Evolutionary conservation across 1,139 yeast genomes (phyloP), one percentile per base, ranked within the genome.

Genomic region (Lodderomyces metapsilosis): DNA sequence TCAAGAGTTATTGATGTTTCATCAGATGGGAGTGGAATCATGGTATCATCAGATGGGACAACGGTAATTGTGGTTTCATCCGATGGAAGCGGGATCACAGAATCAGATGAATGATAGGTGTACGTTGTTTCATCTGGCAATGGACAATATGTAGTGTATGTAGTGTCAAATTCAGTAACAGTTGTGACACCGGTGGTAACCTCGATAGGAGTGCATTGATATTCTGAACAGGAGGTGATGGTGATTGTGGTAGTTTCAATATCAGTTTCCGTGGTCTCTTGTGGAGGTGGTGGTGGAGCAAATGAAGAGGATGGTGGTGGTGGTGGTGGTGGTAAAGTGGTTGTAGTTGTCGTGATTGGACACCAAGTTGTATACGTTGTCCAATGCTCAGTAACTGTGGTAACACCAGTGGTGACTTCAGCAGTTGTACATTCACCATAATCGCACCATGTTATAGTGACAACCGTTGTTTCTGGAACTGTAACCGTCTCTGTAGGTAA

Each of bases 81-180:
- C 3, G 35, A 12, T 32, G 35, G 23, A n/a, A 5, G 16, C 4
- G 12, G 30, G 9, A 16, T 25, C 5, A 12, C n/a, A n/a, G n/a
- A 3, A n/a, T 21, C 18, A 3, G 22, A 20, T 8, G 22, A 20
- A 8, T 20, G 22, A 20, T 20, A 20, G 22, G 22, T 20, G 22
- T 20, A 20, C 8, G 22, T 23, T 18, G 35, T 43, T 37, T 4
- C n/a, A 2, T 21, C 18, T 22, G 36, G 25, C 41, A 62, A 51
- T 43, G 69, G 69, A 49, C 67, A 62, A 54, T 58, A 62, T 34
- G 70, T 64, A 41, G 65, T 58, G 57, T 62, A 63, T 32, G 54
- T 43, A 38, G 68, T 64, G 38, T 53, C 48, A 42, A 50, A 47
- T 32, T 53, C 52, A 43, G 63, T 58, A 40, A 61, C 58, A 37